Percentiles rank a stretch among this genome's conserved stretches.
phyloP scores from a whole-genome alignment of 345 rosid genomes.

The Lepidium didymum region DNA sequence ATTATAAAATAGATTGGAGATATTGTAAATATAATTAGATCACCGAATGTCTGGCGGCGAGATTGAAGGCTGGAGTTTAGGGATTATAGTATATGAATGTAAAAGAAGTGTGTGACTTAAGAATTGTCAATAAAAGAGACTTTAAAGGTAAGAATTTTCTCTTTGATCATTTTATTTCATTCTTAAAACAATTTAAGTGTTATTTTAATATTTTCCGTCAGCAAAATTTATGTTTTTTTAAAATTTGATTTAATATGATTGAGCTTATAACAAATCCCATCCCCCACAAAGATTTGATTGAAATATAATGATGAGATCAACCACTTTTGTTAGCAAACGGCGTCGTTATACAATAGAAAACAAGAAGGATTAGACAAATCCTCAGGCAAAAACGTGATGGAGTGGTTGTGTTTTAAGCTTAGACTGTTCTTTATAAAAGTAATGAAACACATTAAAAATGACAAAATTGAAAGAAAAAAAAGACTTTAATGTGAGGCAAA shows the following conservation, averaged over 20 bases:
- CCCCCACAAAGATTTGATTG: conserved; percentile 20
- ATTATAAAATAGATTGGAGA: not conserved
- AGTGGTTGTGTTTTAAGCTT: conserved; percentile 20
- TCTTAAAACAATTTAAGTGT: not conserved
- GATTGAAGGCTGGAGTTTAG: conserved; percentile 33
- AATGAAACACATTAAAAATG: not conserved
- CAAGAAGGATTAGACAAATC: conserved; percentile 3
- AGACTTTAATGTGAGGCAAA: conserved; percentile 3
- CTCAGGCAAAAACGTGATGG: conserved; percentile 8
- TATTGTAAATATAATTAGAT: not conserved
- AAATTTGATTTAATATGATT: conserved; percentile 4
- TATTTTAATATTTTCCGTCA: not conserved
- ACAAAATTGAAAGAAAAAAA: not conserved
- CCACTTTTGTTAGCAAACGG: conserved; percentile 7
- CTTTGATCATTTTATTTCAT: not conserved
- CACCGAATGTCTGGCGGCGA: conserved; percentile 24
- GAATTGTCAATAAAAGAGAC: conserved; percentile 23
- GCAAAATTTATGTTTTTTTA: not conserved
- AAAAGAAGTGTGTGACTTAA: conserved; percentile 1
- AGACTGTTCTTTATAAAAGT: not conserved
- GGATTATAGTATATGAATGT: conserved; percentile 20
- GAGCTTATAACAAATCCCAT: conserved; percentile 10
- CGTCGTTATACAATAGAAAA: not conserved
- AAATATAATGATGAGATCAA: conserved; percentile 8
- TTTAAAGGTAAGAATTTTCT: not conserved